A percentile compares a stretch with the other conserved stretches of the same genome.
These are phyloP conservation scores for Cryptosporidium meleagridis DNA, from an alignment of 169 alveolate genomes.

Conservation along the genomic window DNA sequence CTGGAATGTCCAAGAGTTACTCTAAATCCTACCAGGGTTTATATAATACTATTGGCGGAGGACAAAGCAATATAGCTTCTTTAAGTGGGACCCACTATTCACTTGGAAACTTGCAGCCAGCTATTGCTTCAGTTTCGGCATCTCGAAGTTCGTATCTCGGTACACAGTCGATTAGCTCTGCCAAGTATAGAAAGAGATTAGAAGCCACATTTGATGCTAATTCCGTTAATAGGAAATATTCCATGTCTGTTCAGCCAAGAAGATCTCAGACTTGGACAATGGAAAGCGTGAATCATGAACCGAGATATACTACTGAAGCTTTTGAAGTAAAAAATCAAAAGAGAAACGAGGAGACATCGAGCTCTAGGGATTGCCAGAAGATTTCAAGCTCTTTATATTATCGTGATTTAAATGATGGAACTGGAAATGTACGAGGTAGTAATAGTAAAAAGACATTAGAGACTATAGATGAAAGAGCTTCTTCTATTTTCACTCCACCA, in stretches of 20 bases:
- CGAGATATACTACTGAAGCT: neutral
- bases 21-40: neutral
- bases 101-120: conserved; percentile 26
- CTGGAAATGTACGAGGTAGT: neutral
- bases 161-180: neutral
- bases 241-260: conserved; percentile 58
- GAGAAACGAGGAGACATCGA: neutral
- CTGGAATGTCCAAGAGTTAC: neutral
- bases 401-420: neutral
- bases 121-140: conserved; percentile 59
- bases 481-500: conserved; percentile 68
- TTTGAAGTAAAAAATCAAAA: neutral
- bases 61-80: neutral
- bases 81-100: conserved; percentile 26
- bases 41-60: neutral
- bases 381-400: neutral
- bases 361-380: neutral
- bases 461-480: conserved; percentile 4
- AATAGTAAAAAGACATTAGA: neutral
- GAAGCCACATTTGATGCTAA: conserved; percentile 42
- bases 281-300: conserved; percentile 52
- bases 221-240: conserved; percentile 32
- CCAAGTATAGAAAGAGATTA: neutral
- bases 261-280: conserved; percentile 61
- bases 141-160: conserved; percentile 12